Evolutionary conservation across 1,284 basidiomycete genomes (phyloP).

Genomic region (Singerocomus rubriflavus): DNA sequence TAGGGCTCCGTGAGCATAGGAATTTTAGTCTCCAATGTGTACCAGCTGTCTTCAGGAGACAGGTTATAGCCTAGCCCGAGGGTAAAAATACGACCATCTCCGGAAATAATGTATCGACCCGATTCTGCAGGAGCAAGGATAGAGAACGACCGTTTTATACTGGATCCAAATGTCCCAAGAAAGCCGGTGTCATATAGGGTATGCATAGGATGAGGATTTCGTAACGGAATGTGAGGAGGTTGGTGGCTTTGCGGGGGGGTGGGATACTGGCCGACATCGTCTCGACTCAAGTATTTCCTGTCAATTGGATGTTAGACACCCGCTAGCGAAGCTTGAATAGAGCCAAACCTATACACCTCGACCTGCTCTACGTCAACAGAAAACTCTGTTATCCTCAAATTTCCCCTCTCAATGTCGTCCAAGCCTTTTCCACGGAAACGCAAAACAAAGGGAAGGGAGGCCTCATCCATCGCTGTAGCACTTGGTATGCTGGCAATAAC

Average conservation of each 20-base stretch:
- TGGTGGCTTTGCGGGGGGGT: slow-evolving; percentile 53
- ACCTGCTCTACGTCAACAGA: slow-evolving; percentile 54
- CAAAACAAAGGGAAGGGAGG: slow-evolving; percentile 50
- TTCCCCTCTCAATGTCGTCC: slow-evolving; percentile 43
- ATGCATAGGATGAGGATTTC: slow-evolving; percentile 48
- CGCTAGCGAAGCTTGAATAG: neutral
- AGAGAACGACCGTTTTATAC: slow-evolving; percentile 46
- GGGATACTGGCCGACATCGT: slow-evolving; percentile 48
- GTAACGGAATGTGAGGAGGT: slow-evolving; percentile 59
- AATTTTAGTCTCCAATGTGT: slow-evolving; percentile 54
- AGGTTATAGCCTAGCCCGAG: neutral
- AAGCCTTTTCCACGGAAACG: slow-evolving; percentile 58
- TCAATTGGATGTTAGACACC: slow-evolving; percentile 8
- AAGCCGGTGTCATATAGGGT: slow-evolving; percentile 55
- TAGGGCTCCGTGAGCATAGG: slow-evolving; percentile 40
- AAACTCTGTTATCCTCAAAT: slow-evolving; percentile 54
- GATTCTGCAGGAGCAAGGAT: slow-evolving; percentile 46
- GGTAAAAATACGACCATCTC: slow-evolving; percentile 45
- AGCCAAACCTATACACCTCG: slow-evolving; percentile 61
- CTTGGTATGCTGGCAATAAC: slow-evolving; percentile 60
- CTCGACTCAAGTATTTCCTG: slow-evolving; percentile 41
- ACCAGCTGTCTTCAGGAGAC: slow-evolving; percentile 46
- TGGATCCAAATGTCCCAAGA: slow-evolving; percentile 27
- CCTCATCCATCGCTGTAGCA: slow-evolving; percentile 45
- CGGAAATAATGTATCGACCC: slow-evolving; percentile 44